phyloP scores from a whole-genome alignment of 1,139 yeast genomes.

The Lodderomyces elongisporus region DNA sequence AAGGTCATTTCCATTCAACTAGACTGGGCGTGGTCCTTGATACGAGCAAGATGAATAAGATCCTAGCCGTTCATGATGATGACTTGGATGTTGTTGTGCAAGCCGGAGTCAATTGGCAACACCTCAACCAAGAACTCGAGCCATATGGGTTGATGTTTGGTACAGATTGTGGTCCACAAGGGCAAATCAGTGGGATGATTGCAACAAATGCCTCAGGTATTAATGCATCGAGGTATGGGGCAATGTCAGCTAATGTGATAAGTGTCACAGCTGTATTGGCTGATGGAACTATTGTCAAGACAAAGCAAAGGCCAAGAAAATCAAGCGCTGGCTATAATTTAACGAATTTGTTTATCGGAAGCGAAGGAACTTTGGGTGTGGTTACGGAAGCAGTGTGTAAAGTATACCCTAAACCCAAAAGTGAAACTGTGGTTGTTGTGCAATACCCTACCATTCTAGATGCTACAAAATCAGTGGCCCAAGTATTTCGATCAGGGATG shows the following conservation, averaged over 20 bases:
- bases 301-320: constrained; percentile 41
- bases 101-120: constrained; percentile 44
- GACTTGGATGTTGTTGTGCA: constrained; percentile 43
- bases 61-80: constrained; percentile 30
- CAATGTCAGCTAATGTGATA: constrained; percentile 42
- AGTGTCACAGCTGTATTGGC: constrained; percentile 41
- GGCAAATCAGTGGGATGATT: constrained; percentile 42
- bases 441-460: constrained; percentile 38
- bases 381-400: constrained; percentile 43
- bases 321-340: constrained; percentile 43
- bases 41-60: constrained; percentile 37
- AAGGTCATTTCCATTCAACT: constrained; percentile 43
- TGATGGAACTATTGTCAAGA: constrained; percentile 40
- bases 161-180: constrained; percentile 43
- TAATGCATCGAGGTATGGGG: constrained; percentile 41
- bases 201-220: constrained; percentile 43
- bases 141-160: constrained; percentile 35
- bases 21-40: constrained; percentile 35
- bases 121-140: constrained; percentile 27
- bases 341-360: constrained; percentile 40
- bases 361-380: constrained; percentile 45
- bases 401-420: constrained; percentile 35
- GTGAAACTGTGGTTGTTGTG: constrained; percentile 41
- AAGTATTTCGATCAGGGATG: constrained; percentile 34
- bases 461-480: constrained; percentile 41